Percentiles rank a stretch among this genome's conserved stretches.
Evolutionary conservation across 2,329 filamentous ascomycete genomes (phyloP).

Genomic region (Hypoxylon sp.): DNA sequence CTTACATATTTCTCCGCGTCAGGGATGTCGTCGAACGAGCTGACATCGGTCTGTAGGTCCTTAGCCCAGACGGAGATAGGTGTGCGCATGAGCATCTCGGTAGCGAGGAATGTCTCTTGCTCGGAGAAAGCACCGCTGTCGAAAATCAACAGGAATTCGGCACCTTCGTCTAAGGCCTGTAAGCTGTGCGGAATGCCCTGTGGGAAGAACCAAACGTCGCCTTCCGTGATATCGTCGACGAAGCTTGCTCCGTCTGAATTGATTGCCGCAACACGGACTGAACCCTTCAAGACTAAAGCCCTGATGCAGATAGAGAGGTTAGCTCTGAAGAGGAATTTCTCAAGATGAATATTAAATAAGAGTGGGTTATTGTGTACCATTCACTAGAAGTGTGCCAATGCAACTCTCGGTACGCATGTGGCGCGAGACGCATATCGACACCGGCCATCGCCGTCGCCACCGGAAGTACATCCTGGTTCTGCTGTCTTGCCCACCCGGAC

Average conservation of each 20-base stretch:
- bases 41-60: slow-evolving; percentile 65
- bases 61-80: slow-evolving; percentile 69
- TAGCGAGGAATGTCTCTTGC: slow-evolving; percentile 71
- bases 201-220: slow-evolving; percentile 70
- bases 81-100: slow-evolving; percentile 67
- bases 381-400: slow-evolving; percentile 71
- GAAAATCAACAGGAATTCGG: slow-evolving; percentile 73
- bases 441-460: slow-evolving; percentile 67
- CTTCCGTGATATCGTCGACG: slow-evolving; percentile 64
- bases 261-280: slow-evolving; percentile 66
- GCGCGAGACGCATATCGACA: slow-evolving; percentile 72
- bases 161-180: slow-evolving; percentile 68
- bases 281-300: slow-evolving; percentile 68
- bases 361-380: slow-evolving; percentile 41
- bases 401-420: slow-evolving; percentile 72
- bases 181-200: slow-evolving; percentile 66
- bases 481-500: slow-evolving; percentile 69
- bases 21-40: slow-evolving; percentile 65
- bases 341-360: neutral
- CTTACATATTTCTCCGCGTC: slow-evolving; percentile 62
- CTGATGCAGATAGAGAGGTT: slow-evolving; percentile 26
- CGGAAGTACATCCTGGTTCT: slow-evolving; percentile 68
- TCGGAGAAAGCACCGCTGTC: slow-evolving; percentile 72
- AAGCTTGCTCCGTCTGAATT: slow-evolving; percentile 66
- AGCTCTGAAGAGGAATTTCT: slow-evolving; percentile 8